phyloP scores from a whole-genome alignment of 495 filamentous ascomycete genomes.

The Daldinia decipiens region DNA sequence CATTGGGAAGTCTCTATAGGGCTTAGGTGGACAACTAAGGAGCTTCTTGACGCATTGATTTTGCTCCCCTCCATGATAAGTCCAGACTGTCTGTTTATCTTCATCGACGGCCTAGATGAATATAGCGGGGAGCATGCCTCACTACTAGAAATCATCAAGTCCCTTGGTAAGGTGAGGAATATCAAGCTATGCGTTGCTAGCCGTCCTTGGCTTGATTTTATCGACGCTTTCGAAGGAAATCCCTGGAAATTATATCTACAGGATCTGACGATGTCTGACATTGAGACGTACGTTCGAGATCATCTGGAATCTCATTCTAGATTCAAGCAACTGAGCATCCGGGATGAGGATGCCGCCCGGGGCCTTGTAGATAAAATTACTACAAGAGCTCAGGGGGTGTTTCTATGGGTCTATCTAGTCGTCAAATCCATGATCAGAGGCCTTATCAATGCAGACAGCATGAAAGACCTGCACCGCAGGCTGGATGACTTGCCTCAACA shows the following conservation, averaged over 20 bases:
- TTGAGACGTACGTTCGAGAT: constrained; percentile 4
- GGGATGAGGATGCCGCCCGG: not conserved
- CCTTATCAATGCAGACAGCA: constrained; percentile 42
- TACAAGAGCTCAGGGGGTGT: constrained; percentile 46
- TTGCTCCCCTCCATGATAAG: not conserved
- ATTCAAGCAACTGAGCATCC: not conserved
- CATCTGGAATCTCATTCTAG: not conserved
- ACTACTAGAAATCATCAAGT: not conserved
- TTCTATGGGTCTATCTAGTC: constrained; percentile 57
- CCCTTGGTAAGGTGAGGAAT: not conserved
- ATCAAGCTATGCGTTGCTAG: constrained; percentile 16
- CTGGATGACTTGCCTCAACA: constrained; percentile 45
- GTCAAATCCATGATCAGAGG: constrained; percentile 43
- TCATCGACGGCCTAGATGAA: constrained; percentile 16
- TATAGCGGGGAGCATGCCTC: constrained; percentile 4
- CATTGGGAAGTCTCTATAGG: not conserved
- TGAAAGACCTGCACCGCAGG: constrained; percentile 39
- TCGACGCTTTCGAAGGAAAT: constrained; percentile 4
- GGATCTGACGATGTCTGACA: constrained; percentile 1
- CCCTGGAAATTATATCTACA: constrained; percentile 13
- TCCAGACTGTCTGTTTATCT: constrained; percentile 7
- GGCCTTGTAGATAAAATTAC: constrained; percentile 6
- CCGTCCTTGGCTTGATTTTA: constrained; percentile 8
- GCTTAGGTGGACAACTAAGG: not conserved
- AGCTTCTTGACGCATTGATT: constrained; percentile 5